Base-by-base conservation (phyloP, 352 stramenopile genomes). In the Aphanomyces cochlioides region DNA sequence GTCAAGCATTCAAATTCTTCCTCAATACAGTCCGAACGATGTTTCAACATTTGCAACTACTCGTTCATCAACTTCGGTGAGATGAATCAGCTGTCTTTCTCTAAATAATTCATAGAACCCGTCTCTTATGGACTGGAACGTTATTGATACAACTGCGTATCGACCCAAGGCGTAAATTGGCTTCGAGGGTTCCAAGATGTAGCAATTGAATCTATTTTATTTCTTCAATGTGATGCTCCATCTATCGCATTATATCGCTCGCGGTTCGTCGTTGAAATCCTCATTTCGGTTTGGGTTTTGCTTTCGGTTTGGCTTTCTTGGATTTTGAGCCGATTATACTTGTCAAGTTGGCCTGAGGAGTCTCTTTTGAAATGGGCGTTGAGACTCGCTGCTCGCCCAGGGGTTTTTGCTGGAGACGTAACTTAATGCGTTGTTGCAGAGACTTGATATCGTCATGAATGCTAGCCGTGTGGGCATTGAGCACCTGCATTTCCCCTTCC, bases 401-500 rank as follows among this genome's bases (percentile, higher is more conserved):
- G 10, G 79, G 74, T 1, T 70, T 67, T 53, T 90, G 82, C 47
- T 88, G 77, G 5, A 92, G 75, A 13, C 83, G 76, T 43, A 82
- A 81, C 8, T 81, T 77, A 47, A 94, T 87, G 1, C 83, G 75
- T 28, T 89, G 75, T 50, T 94, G 86, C 4, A 94, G 72, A 12
- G 81, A 63, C 15, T 81, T 80, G 45, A 92, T 86, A 61, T 93
- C 85, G 60, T 88, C 81, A 65, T 90, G 85, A 36, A 93, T 77
- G 36, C 82, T 90, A 48, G 59, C 86, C 1, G 83, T 85, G 45
- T 84, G 83, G 5, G 76, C 75, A 17, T 93, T 82, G 19, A 93
- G 81, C 39, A 19, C 28, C 13, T 41, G 19, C 17, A 66, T 53
- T 37, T 72, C 56, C 7, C 8, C 28, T 7, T 72, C 41, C 5